phyloP scores from a whole-genome alignment of 2,329 filamentous ascomycete species.

The Alternaria solani region DNA sequence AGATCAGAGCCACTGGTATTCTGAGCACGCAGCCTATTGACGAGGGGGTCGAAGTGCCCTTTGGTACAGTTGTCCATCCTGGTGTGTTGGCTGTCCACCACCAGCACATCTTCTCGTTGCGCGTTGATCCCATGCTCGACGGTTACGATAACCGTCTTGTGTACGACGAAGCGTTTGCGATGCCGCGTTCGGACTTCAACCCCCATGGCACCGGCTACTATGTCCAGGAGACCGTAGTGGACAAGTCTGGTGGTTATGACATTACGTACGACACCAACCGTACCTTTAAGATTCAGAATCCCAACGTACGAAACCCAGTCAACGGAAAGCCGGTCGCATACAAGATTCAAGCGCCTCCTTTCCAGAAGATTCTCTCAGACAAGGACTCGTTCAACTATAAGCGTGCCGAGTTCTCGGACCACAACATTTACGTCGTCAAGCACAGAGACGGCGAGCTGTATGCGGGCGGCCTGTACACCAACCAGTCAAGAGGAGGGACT shows the following conservation, averaged over 20 bases:
- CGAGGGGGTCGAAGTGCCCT: slow-evolving; percentile 68
- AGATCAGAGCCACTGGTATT: slow-evolving; percentile 74
- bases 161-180: slow-evolving; percentile 65
- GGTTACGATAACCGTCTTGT: slow-evolving; percentile 56
- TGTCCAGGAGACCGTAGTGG: slow-evolving; percentile 57
- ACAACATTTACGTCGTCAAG: slow-evolving; percentile 66
- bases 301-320: slow-evolving; percentile 55
- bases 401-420: slow-evolving; percentile 66
- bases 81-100: slow-evolving; percentile 75
- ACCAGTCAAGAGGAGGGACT: slow-evolving; percentile 63
- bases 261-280: slow-evolving; percentile 56
- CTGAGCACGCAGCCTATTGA: slow-evolving; percentile 73
- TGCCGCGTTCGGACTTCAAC: slow-evolving; percentile 65
- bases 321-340: slow-evolving; percentile 59
- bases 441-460: slow-evolving; percentile 67
- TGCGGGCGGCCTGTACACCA: slow-evolving; percentile 67
- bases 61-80: slow-evolving; percentile 73
- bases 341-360: slow-evolving; percentile 59
- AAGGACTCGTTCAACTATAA: slow-evolving; percentile 64
- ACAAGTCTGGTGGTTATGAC: slow-evolving; percentile 61
- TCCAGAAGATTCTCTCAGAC: slow-evolving; percentile 62
- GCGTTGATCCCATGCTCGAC: slow-evolving; percentile 59
- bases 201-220: slow-evolving; percentile 63
- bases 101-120: slow-evolving; percentile 75
- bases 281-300: slow-evolving; percentile 60